Percentiles rank a stretch among this genome's conserved stretches.
phyloP scores from a whole-genome alignment of 106 monocot species.

The Ottelia alismoides region DNA sequence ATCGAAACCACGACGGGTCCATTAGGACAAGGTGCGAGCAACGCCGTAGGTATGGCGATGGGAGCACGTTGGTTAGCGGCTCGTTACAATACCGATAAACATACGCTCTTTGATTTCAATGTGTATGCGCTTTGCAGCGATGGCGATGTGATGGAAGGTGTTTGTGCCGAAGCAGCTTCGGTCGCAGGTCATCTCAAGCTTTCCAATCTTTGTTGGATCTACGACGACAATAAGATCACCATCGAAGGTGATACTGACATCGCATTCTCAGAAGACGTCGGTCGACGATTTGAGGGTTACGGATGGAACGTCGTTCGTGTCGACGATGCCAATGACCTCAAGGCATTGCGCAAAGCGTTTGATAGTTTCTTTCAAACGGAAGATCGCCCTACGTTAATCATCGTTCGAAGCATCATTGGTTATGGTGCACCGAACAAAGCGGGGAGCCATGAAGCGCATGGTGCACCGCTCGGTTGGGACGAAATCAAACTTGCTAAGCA shows the following conservation, averaged over 20 bases:
- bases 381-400: too few species aligned
- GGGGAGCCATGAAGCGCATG: too few species aligned
- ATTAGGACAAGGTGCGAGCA: conserved; percentile 24
- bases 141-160: conserved; percentile 28
- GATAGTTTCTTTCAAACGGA: too few species aligned
- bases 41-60: conserved; percentile 19
- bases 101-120: not conserved
- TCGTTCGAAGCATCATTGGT: too few species aligned
- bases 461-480: too few species aligned
- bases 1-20: conserved; percentile 26
- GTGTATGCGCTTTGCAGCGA: conserved; percentile 25
- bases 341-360: too few species aligned
- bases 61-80: conserved; percentile 18
- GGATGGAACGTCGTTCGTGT: conserved; percentile 20
- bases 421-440: too few species aligned
- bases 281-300: conserved; percentile 19
- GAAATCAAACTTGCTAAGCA: too few species aligned
- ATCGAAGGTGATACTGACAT: conserved; percentile 25
- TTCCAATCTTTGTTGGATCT: conserved; percentile 23
- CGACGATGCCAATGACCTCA: too few species aligned
- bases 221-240: conserved; percentile 30
- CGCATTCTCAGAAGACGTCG: conserved; percentile 18
- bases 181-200: conserved; percentile 27
- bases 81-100: conserved; percentile 18
- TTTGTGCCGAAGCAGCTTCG: conserved; percentile 27